Percentiles rank a stretch among this genome's conserved stretches.
phyloP scores from a whole-genome alignment of 805 yeast genomes.

The Osmozyma mogii region DNA sequence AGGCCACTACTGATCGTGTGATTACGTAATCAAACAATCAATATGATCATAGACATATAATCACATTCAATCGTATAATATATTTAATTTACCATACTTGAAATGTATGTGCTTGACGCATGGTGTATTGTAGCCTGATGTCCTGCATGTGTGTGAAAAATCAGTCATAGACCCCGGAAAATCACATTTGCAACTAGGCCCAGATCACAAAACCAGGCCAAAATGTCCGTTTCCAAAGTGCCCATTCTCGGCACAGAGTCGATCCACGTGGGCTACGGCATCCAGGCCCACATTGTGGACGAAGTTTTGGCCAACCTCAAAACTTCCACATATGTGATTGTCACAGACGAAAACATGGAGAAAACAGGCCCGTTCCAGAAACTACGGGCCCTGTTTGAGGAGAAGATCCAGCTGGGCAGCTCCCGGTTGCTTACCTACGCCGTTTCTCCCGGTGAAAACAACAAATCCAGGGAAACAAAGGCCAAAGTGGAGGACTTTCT shows the following conservation, averaged over 20 bases:
- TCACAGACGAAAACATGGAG: slow-evolving; percentile 78
- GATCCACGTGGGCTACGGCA: slow-evolving; percentile 85
- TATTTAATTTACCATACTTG: too few species aligned
- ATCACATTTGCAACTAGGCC: slow-evolving; percentile 1
- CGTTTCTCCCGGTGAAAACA: slow-evolving; percentile 89
- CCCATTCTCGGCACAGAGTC: slow-evolving; percentile 73
- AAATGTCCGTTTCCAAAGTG: slow-evolving; percentile 44
- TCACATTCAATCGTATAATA: too few species aligned
- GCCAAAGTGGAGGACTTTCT: slow-evolving; percentile 90
- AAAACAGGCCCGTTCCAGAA: slow-evolving; percentile 53
- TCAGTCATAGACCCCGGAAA: slow-evolving; percentile 2
- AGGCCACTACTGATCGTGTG: too few species aligned
- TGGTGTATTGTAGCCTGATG: too few species aligned
- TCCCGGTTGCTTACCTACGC: slow-evolving; percentile 66
- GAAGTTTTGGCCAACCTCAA: slow-evolving; percentile 54
- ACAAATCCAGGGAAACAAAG: slow-evolving; percentile 81
- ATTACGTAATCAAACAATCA: too few species aligned
- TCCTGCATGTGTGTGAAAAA: neutral
- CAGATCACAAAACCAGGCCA: too few species aligned
- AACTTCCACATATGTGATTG: slow-evolving; percentile 87
- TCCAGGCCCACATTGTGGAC: slow-evolving; percentile 63
- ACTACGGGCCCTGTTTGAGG: slow-evolving; percentile 37
- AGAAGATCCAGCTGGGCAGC: slow-evolving; percentile 20
- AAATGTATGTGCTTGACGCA: too few species aligned
- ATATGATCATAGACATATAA: too few species aligned